Conservation (phyloP, 306 rosid genomes). For the Ammopiptanthus mongolicus region DNA sequence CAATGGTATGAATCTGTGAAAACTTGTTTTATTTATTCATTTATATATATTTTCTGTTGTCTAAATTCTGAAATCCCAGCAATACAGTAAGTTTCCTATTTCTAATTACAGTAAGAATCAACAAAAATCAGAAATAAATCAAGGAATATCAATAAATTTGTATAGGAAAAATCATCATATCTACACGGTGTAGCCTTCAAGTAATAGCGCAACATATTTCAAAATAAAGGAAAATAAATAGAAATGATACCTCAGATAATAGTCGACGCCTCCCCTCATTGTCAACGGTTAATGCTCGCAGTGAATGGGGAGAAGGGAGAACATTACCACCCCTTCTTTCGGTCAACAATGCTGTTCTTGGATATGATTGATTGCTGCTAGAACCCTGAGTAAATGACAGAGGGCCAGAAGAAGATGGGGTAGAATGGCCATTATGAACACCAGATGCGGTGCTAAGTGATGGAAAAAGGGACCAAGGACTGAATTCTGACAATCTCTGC, state of each 20-base stretch:
- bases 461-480: constrained; percentile 77
- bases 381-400: constrained; percentile 49
- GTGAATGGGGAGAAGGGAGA: constrained; percentile 47
- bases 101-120: background rate
- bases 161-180: background rate
- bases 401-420: constrained; percentile 50
- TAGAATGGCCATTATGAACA: constrained; percentile 44
- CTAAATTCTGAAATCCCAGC: background rate
- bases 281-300: constrained; percentile 60
- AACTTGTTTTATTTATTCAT: background rate
- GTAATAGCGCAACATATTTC: background rate
- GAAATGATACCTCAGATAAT: constrained; percentile 64
- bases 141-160: background rate
- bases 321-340: constrained; percentile 65
- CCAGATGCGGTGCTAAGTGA: constrained; percentile 48
- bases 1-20: background rate
- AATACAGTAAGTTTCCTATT: background rate
- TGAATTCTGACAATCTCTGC: constrained; percentile 56
- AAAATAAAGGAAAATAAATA: constrained; percentile 11
- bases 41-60: background rate
- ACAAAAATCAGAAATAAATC: background rate
- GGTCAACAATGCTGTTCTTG: constrained; percentile 48
- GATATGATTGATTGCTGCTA: constrained; percentile 44
- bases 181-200: constrained; percentile 13
- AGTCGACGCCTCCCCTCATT: constrained; percentile 79